Evolutionary conservation across 306 rosid species (phyloP).

Genomic region (Sechiopsis laciniata): DNA sequence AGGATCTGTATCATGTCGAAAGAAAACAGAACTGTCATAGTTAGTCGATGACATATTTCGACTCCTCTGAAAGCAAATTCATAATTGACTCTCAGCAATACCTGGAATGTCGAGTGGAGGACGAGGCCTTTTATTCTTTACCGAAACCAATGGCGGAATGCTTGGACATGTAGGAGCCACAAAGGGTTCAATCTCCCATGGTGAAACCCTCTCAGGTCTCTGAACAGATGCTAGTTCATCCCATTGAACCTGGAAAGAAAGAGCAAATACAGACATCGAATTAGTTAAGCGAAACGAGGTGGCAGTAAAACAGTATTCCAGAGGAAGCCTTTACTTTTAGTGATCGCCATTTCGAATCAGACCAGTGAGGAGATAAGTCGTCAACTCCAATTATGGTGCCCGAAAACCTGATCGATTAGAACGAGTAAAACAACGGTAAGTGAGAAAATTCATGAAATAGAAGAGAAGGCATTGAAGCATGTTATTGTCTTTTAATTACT

Average conservation of each 20-base stretch:
- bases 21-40: slow-evolving; percentile 21
- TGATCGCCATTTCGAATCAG: slow-evolving; percentile 71
- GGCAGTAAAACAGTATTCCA: background rate
- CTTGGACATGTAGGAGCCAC: slow-evolving; percentile 43
- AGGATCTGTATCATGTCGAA: slow-evolving; percentile 28
- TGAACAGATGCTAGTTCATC: slow-evolving; percentile 75
- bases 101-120: slow-evolving; percentile 49
- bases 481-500: background rate
- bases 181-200: slow-evolving; percentile 91
- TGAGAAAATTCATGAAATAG: background rate
- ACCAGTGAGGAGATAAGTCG: slow-evolving; percentile 75
- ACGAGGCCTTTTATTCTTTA: slow-evolving; percentile 76
- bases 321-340: slow-evolving; percentile 49
- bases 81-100: slow-evolving; percentile 35
- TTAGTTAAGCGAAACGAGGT: background rate
- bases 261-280: background rate
- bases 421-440: background rate
- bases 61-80: background rate
- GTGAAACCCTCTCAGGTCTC: slow-evolving; percentile 89
- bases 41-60: background rate
- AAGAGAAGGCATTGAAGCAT: background rate
- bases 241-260: slow-evolving; percentile 76
- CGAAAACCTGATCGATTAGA: slow-evolving; percentile 52
- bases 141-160: slow-evolving; percentile 38
- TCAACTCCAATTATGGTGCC: slow-evolving; percentile 83